Evolutionary conservation across 192 early-diverging fungal genomes (phyloP).

Genomic region (Rhizophagus clarus): DNA sequence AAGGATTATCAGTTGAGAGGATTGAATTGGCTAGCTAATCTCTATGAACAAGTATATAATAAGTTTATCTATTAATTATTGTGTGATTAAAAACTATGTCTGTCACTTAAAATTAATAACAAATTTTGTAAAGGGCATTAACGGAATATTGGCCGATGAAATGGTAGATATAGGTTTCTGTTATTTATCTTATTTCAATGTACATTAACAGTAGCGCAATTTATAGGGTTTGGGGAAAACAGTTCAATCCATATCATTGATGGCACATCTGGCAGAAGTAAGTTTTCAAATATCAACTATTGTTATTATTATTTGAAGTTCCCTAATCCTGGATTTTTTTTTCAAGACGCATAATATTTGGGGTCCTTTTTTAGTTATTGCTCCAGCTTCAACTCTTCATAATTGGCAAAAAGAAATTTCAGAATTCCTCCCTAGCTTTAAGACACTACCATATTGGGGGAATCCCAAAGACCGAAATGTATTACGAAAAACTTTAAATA

Average conservation of each 20-base stretch:
- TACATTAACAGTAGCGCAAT: neutral
- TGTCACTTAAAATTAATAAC: neutral
- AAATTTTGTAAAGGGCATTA: conserved; percentile 62
- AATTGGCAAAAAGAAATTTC: conserved; percentile 93
- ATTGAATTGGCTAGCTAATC: conserved; percentile 81
- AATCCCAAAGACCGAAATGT: conserved; percentile 79
- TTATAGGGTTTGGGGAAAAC: conserved; percentile 77
- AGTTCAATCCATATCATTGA: conserved; percentile 86
- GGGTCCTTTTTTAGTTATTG: conserved; percentile 91
- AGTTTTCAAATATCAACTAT: neutral
- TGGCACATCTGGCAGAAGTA: conserved; percentile 83
- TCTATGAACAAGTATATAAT: conserved; percentile 68
- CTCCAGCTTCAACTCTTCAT: conserved; percentile 85
- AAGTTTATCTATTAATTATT: neutral
- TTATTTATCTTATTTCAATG: neutral
- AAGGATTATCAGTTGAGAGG: conserved; percentile 85
- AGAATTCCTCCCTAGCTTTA: conserved; percentile 75
- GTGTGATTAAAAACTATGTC: neutral
- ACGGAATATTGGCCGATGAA: conserved; percentile 88
- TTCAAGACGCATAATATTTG: conserved; percentile 75
- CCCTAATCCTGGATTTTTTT: neutral
- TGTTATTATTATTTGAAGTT: too few species aligned
- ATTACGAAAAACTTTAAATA: conserved; percentile 77
- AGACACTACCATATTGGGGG: conserved; percentile 86
- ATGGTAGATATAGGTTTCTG: conserved; percentile 53